Percentiles rank a stretch among this genome's conserved stretches.
Evolutionary conservation across 306 rosid genomes (phyloP).

Genomic region (Luffa acutangula): DNA sequence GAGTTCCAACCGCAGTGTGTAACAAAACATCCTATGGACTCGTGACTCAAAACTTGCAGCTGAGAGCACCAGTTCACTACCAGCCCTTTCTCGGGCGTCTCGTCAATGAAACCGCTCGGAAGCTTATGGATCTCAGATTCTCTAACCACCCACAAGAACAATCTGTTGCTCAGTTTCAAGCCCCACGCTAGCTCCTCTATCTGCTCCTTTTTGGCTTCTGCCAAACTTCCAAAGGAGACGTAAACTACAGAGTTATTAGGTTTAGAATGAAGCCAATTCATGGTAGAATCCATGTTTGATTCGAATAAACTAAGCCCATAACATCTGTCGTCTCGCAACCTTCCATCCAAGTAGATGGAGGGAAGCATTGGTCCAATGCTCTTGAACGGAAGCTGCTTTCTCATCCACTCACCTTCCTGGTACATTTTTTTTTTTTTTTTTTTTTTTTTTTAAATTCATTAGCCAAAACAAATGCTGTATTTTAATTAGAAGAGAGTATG

Average conservation of each 20-base stretch:
- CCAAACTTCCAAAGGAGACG: conserved; percentile 33
- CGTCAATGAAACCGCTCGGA: background rate
- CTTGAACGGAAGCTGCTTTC: conserved; percentile 26
- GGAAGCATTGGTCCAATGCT: conserved; percentile 39
- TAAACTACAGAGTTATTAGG: conserved; percentile 18
- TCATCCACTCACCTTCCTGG: conserved; percentile 6
- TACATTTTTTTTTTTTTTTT: background rate
- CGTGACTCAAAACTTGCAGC: conserved; percentile 11
- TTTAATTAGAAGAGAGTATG: too few species aligned
- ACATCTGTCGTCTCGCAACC: conserved; percentile 17
- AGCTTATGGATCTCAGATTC: conserved; percentile 8
- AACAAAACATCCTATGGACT: conserved; percentile 20
- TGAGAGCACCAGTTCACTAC: conserved; percentile 20
- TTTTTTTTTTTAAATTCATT: too few species aligned
- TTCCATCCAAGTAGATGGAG: conserved; percentile 38
- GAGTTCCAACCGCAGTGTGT: conserved; percentile 31
- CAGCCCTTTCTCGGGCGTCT: background rate
- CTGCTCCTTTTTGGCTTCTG: conserved; percentile 12
- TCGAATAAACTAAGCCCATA: conserved; percentile 27
- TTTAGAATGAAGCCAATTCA: conserved; percentile 24
- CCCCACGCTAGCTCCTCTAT: conserved; percentile 30
- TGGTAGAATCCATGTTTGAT: conserved; percentile 12
- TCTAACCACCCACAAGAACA: conserved; percentile 28
- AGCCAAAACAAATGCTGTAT: too few species aligned
- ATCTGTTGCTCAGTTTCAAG: conserved; percentile 18